Conservation (phyloP, 495 filamentous ascomycete genomes). For the Aspergillus taichungensis region DNA sequence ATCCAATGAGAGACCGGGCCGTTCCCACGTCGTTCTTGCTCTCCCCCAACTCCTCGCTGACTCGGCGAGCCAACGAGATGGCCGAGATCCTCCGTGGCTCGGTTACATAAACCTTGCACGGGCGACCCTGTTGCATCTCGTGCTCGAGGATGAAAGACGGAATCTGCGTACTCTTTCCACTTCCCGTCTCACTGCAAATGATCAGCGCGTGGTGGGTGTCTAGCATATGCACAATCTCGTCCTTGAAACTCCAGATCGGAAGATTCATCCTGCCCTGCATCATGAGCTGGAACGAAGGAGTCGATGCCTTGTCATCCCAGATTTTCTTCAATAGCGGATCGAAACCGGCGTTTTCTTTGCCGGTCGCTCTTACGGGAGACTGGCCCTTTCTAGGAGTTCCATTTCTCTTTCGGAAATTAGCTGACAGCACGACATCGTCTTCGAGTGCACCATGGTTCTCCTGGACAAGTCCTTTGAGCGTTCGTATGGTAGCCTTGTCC, state of each 20-base stretch:
- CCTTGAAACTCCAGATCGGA: slow-evolving; percentile 80
- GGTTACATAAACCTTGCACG: slow-evolving; percentile 90
- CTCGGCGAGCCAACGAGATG: slow-evolving; percentile 80
- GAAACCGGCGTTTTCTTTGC: slow-evolving; percentile 32
- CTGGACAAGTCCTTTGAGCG: slow-evolving; percentile 38
- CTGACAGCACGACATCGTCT: slow-evolving; percentile 66
- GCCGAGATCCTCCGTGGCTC: slow-evolving; percentile 96
- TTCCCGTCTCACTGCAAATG: slow-evolving; percentile 91
- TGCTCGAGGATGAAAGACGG: slow-evolving; percentile 87
- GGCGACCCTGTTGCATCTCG: slow-evolving; percentile 66
- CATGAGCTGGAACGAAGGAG: slow-evolving; percentile 45
- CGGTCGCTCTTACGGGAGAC: slow-evolving; percentile 27
- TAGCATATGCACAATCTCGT: slow-evolving; percentile 64
- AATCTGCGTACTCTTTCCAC: slow-evolving; percentile 94
- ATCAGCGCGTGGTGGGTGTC: slow-evolving; percentile 75
- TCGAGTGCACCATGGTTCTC: slow-evolving; percentile 40
- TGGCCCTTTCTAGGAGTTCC: slow-evolving; percentile 40
- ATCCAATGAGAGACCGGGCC: slow-evolving; percentile 74
- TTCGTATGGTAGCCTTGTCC: slow-evolving; percentile 54
- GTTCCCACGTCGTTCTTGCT: slow-evolving; percentile 73
- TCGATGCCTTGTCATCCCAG: slow-evolving; percentile 62
- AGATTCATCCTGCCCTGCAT: slow-evolving; percentile 54
- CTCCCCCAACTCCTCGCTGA: slow-evolving; percentile 92
- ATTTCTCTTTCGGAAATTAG: slow-evolving; percentile 55
- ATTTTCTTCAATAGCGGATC: slow-evolving; percentile 47